A percentile compares a stretch with the other conserved stretches of the same genome.
These are phyloP conservation scores for Pythium insidiosum DNA, from an alignment of 352 stramenopile genomes.

Conservation along the genomic window DNA sequence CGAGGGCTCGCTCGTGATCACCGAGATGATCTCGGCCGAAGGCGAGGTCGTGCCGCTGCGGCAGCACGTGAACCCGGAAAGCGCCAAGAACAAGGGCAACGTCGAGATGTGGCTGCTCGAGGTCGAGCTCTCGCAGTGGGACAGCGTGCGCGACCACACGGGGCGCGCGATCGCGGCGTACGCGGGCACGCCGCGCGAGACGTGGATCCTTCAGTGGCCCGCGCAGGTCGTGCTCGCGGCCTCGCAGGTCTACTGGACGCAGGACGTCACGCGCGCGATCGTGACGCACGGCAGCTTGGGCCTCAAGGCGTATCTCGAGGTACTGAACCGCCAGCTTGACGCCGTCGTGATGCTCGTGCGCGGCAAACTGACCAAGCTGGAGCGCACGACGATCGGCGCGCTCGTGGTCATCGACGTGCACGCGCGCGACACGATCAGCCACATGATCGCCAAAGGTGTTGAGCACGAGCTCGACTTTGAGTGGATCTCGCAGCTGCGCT, in stretches of 20 bases:
- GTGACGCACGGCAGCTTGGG: conserved; percentile 52
- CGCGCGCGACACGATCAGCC: conserved; percentile 85
- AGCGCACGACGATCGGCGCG: conserved; percentile 89
- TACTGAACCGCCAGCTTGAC: conserved; percentile 84
- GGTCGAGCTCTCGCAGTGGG: conserved; percentile 88
- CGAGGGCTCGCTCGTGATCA: conserved; percentile 88
- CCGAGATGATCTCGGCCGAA: conserved; percentile 91
- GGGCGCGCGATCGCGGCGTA: conserved; percentile 85
- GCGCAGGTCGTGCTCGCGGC: conserved; percentile 91
- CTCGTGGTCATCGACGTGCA: conserved; percentile 92
- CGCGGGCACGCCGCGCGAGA: conserved; percentile 52
- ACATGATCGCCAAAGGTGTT: conserved; percentile 89
- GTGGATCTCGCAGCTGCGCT: conserved; percentile 91
- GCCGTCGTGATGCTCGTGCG: conserved; percentile 90
- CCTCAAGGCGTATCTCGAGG: conserved; percentile 69
- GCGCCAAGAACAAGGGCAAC: conserved; percentile 90
- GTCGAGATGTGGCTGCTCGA: conserved; percentile 94
- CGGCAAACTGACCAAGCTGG: conserved; percentile 85
- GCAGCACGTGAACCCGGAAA: conserved; percentile 86
- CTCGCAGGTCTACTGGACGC: conserved; percentile 92
- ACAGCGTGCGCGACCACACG: conserved; percentile 89
- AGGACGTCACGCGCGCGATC: conserved; percentile 87
- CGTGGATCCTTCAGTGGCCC: conserved; percentile 92
- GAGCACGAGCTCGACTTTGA: conserved; percentile 89
- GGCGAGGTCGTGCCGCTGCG: conserved; percentile 86